Evolutionary conservation across 2,329 filamentous ascomycete genomes (phyloP).

Genomic region (Beauveria sp.): DNA sequence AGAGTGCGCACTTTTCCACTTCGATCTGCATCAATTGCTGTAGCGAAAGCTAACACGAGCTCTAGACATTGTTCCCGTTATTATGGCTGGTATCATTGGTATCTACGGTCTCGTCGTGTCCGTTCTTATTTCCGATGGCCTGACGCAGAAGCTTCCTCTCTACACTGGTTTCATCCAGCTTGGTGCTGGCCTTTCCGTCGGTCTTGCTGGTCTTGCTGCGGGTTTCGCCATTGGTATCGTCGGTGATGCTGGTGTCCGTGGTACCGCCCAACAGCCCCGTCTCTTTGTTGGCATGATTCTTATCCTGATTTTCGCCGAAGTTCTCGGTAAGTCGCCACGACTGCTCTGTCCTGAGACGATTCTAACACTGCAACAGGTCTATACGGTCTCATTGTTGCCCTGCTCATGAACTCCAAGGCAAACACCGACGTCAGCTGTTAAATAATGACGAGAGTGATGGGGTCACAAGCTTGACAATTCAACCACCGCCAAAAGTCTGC

Average conservation of each 20-base stretch:
- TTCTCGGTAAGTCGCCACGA: constrained; percentile 64
- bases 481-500: constrained; percentile 5
- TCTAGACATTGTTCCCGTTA: constrained; percentile 95
- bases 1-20: constrained; percentile 61
- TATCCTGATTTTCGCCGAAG: constrained; percentile 99
- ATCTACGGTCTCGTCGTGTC: constrained; percentile 92
- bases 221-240: constrained; percentile 85
- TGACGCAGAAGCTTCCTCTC: constrained; percentile 64
- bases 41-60: constrained; percentile 15
- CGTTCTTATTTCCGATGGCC: constrained; percentile 74
- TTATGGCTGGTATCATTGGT: constrained; percentile 99
- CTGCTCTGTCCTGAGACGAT: background rate
- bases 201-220: constrained; percentile 74
- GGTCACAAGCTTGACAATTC: constrained; percentile 29
- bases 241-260: constrained; percentile 81
- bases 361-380: constrained; percentile 56
- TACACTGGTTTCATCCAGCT: constrained; percentile 83
- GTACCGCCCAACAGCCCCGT: constrained; percentile 75
- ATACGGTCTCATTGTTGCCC: constrained; percentile 95
- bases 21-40: background rate
- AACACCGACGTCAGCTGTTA: constrained; percentile 56
- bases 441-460: constrained; percentile 19
- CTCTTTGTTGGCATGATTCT: constrained; percentile 97
- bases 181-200: constrained; percentile 74
- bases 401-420: constrained; percentile 98